These are phyloP conservation scores for Erysiphe pulchra DNA, from an alignment of 2,329 filamentous ascomycete species.

Conservation along the genomic window DNA sequence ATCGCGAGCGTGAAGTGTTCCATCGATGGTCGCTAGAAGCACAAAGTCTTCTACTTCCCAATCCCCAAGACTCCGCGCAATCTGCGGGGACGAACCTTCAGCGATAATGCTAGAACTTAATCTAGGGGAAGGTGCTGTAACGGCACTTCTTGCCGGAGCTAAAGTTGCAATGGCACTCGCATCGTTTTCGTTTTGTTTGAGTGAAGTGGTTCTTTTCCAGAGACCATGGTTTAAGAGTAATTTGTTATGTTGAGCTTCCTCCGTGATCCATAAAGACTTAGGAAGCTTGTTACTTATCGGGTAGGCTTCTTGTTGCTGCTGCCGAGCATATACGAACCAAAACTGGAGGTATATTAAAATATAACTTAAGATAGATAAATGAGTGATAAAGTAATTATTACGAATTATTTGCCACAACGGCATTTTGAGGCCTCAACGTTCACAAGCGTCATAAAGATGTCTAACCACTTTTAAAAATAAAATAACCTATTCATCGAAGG, in stretches of 20 bases:
- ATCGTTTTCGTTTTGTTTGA: slow-evolving; percentile 25
- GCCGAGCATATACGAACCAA: slow-evolving; percentile 35
- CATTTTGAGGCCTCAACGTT: background rate
- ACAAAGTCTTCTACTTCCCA: slow-evolving; percentile 99
- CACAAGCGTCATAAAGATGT: background rate
- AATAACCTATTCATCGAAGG: background rate
- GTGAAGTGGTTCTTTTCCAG: slow-evolving; percentile 11
- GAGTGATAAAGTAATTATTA: background rate
- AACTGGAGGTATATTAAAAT: slow-evolving; percentile 25
- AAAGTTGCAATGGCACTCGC: slow-evolving; percentile 93
- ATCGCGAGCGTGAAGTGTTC: slow-evolving; percentile 78
- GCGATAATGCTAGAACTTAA: slow-evolving; percentile 29
- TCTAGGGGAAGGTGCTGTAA: slow-evolving; percentile 72
- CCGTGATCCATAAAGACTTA: background rate
- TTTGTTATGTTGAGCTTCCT: background rate
- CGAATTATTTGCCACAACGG: background rate
- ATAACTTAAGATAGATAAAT: background rate
- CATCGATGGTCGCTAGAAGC: slow-evolving; percentile 98
- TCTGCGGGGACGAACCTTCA: slow-evolving; percentile 54
- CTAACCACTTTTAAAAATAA: background rate
- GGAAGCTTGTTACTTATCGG: background rate
- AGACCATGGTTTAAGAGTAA: slow-evolving; percentile 8
- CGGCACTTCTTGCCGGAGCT: slow-evolving; percentile 89
- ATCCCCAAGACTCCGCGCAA: slow-evolving; percentile 93
- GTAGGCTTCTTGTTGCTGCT: slow-evolving; percentile 17